Base-by-base conservation (phyloP, 2,329 filamentous ascomycete species). In the Fusarium floridanum region DNA sequence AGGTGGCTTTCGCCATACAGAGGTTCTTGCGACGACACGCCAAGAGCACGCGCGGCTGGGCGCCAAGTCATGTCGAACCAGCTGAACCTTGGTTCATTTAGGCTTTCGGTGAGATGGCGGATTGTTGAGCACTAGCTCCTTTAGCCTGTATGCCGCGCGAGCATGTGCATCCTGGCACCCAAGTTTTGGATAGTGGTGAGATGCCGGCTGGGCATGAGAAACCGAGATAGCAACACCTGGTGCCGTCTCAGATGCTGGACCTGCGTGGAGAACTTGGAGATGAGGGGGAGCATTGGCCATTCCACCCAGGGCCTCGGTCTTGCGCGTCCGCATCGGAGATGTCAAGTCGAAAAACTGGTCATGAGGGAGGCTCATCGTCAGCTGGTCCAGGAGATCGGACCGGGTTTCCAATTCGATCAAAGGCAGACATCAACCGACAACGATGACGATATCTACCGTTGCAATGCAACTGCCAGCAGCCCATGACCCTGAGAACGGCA, bases 11-110 rank as follows among this genome's bases (percentile, higher is more conserved):
- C 55, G 41, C 60, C 68, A 55, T 70, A 48, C 68, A 60, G 72
- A 75, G 53, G 59, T 41, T 74, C 72, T 73, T 63, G 65, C 60
- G 67, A 66, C 69, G 53, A 55, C 65, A 29, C 56, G 29, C 72
- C 60, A 75, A 70, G 50, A 55, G 10, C 27, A 43, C 34, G 61
- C 48, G 57, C 60, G 62, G 57, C 61, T 68, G 53, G 72, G 68
- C 65, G 69, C 72, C 64, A 61, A 69, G 66, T 36, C 70, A 66
- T 67, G 59, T 71, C 53, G 39, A 59, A 64, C 57, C 59, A 70
- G 62, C 68, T 68, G 61, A 78, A 78, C 76, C 72, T 78, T 78
- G 76, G 56, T 77, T 36, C 61, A n/a, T 57, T 73, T 67, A 64
- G 61, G 57, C 64, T 71, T 62, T 76, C 67, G 66, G 74, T 55